Conservation (phyloP, 257 asterid species). For the Mentha longifolia region DNA sequence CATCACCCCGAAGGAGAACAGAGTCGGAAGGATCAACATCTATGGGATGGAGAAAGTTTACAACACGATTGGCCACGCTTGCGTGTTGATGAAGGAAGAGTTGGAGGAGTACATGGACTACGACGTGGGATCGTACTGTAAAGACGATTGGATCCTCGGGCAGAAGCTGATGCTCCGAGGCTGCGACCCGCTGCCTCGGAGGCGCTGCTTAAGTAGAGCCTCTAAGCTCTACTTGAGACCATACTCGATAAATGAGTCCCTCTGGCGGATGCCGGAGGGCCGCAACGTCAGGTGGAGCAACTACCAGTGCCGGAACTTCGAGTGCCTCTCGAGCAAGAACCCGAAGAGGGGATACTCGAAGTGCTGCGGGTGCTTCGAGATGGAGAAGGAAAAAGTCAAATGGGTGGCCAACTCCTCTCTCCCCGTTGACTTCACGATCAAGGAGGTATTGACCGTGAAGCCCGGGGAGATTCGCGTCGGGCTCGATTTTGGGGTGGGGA, state of each 20-base stretch:
- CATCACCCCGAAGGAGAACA: conserved; percentile 72
- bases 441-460: conserved; percentile 58
- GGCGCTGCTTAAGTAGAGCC: conserved; percentile 84
- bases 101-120: conserved; percentile 89
- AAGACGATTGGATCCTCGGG: conserved; percentile 81
- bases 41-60: conserved; percentile 63
- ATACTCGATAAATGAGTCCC: conserved; percentile 80
- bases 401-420: conserved; percentile 60
- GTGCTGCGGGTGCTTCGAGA: conserved; percentile 83
- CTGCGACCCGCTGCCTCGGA: conserved; percentile 85
- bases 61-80: conserved; percentile 88
- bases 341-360: conserved; percentile 69
- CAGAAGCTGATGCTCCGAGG: conserved; percentile 84
- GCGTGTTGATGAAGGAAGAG: conserved; percentile 67
- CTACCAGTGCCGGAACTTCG: conserved; percentile 72
- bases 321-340: conserved; percentile 77
- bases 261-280: conserved; percentile 82
- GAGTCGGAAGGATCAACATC: conserved; percentile 64
- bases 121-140: conserved; percentile 86
- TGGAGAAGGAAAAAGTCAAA: conserved; percentile 78
- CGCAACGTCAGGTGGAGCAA: conserved; percentile 92
- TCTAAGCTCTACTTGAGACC: conserved; percentile 79
- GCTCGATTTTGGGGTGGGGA: conserved; percentile 75
- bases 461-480: conserved; percentile 77
- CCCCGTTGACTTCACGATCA: conserved; percentile 54